Percentiles rank a stretch among this genome's conserved stretches.
Conservation (phyloP, 208 protist genomes). For the Trypanosoma scelopori region DNA sequence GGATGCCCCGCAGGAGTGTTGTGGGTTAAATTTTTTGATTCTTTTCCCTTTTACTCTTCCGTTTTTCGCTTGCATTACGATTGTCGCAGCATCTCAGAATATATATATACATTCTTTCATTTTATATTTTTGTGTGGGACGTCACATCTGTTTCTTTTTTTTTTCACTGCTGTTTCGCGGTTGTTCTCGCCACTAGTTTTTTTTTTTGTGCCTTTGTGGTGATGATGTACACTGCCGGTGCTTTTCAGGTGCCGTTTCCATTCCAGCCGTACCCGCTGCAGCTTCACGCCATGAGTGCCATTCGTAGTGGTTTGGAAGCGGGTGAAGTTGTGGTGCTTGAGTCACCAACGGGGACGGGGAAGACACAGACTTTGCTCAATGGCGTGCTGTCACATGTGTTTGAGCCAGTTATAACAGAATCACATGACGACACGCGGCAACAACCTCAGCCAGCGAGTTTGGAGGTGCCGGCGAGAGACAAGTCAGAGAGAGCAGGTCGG, state of each 20-base stretch:
- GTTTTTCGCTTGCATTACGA: slow-evolving; percentile 2
- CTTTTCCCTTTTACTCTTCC: too few relatives aligned
- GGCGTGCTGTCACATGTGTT: slow-evolving; percentile 69
- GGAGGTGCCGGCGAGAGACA: neutral
- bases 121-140: neutral
- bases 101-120: neutral
- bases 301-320: slow-evolving; percentile 47
- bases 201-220: neutral
- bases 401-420: slow-evolving; percentile 17
- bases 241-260: slow-evolving; percentile 75
- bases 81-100: neutral
- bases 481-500: slow-evolving; percentile 11
- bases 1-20: too few relatives aligned
- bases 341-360: slow-evolving; percentile 95
- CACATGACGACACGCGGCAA: neutral
- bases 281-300: slow-evolving; percentile 57
- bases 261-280: slow-evolving; percentile 80
- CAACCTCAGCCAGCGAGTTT: neutral
- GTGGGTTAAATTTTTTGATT: too few relatives aligned
- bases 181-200: neutral
- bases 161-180: neutral
- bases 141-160: neutral
- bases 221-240: slow-evolving; percentile 34
- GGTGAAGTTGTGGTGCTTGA: slow-evolving; percentile 90
- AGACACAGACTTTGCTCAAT: slow-evolving; percentile 94